phyloP scores from a whole-genome alignment of 1,284 basidiomycete species.

The Pseudozyma tsukubaensis region DNA sequence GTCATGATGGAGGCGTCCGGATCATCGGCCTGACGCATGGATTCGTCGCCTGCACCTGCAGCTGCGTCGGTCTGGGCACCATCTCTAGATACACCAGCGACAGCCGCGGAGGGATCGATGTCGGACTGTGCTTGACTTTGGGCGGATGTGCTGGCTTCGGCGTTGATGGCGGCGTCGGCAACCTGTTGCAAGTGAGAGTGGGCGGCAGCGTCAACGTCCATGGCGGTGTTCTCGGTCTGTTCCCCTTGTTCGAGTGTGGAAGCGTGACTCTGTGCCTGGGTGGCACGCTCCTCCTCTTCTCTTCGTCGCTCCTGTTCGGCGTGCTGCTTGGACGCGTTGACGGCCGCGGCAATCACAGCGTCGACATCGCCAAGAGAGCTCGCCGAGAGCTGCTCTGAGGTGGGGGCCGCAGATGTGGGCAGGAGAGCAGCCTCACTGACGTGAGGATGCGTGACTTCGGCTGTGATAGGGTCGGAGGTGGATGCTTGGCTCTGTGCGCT shows the following conservation, averaged over 20 bases:
- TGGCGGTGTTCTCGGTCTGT: conserved; percentile 4
- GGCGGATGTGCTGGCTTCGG: conserved; percentile 6
- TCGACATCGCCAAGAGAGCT: conserved; percentile 43
- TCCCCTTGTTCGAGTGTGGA: not conserved
- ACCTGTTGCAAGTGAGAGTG: conserved; percentile 11
- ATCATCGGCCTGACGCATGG: conserved; percentile 28
- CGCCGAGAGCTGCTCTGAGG: conserved; percentile 26
- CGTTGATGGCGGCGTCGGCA: not conserved
- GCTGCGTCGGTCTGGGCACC: not conserved
- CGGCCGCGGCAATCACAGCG: conserved; percentile 46
- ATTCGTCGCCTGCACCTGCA: conserved; percentile 21
- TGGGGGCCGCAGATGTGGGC: conserved; percentile 7
- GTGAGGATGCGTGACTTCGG: conserved; percentile 5
- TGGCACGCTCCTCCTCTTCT: conserved; percentile 29
- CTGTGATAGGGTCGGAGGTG: conserved; percentile 15
- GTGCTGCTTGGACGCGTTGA: conserved; percentile 42
- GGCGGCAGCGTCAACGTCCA: conserved; percentile 28
- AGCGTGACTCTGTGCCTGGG: conserved; percentile 8
- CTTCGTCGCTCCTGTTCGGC: conserved; percentile 37
- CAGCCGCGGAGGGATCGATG: conserved; percentile 36
- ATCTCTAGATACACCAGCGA: conserved; percentile 10
- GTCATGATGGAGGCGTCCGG: conserved; percentile 44
- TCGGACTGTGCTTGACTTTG: conserved; percentile 19
- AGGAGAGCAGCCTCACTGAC: conserved; percentile 3
- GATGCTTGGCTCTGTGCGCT: conserved; percentile 11